Evolutionary conservation across 495 filamentous ascomycete genomes (phyloP).

Genomic region (Aspergillus ostianus): DNA sequence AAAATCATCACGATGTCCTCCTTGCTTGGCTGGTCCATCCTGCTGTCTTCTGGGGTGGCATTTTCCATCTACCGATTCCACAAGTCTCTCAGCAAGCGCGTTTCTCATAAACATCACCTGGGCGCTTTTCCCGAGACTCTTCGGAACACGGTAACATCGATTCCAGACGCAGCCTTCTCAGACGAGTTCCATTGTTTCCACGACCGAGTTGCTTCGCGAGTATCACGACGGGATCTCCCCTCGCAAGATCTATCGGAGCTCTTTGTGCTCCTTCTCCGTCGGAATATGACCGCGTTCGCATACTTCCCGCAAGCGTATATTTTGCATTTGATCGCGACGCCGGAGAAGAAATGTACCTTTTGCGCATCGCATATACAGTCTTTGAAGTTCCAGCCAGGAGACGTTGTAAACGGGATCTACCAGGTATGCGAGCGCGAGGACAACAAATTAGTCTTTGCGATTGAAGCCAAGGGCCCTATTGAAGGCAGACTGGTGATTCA

Average conservation of each 20-base stretch:
- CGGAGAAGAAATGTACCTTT: constrained; percentile 21
- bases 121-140: constrained; percentile 15
- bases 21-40: background rate
- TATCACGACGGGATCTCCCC: constrained; percentile 24
- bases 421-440: constrained; percentile 23
- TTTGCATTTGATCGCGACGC: constrained; percentile 14
- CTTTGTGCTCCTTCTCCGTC: constrained; percentile 30
- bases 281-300: constrained; percentile 36
- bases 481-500: constrained; percentile 32
- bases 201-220: constrained; percentile 25
- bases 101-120: constrained; percentile 22
- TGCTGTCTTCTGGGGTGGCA: constrained; percentile 1
- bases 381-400: constrained; percentile 29
- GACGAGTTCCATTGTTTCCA: constrained; percentile 23
- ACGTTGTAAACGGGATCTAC: constrained; percentile 37
- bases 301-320: constrained; percentile 33
- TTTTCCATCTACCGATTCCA: constrained; percentile 28
- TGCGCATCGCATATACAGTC: constrained; percentile 22
- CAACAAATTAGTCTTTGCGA: constrained; percentile 35
- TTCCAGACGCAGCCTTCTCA: constrained; percentile 23
- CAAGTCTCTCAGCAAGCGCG: constrained; percentile 19
- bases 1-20: background rate
- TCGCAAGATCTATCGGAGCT: constrained; percentile 13
- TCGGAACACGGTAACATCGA: constrained; percentile 20
- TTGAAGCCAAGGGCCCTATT: constrained; percentile 21